phyloP scores from a whole-genome alignment of 805 yeast genomes.

The Cyberlindnera amylophila region DNA sequence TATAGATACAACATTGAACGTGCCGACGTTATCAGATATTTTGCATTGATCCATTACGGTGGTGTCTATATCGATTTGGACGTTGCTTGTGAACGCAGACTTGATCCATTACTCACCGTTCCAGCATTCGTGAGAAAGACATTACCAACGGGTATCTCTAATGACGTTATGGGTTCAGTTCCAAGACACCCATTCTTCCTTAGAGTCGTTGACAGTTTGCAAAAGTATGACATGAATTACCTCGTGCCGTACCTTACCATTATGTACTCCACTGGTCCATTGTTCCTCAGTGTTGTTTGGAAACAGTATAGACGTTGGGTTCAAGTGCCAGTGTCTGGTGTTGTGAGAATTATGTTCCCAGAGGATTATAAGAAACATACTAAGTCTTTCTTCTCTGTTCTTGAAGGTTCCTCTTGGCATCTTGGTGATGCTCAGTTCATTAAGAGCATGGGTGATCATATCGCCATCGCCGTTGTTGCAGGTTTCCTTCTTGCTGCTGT shows the following conservation, averaged over 20 bases:
- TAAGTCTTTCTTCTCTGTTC: conserved; percentile 65
- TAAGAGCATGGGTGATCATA: conserved; percentile 69
- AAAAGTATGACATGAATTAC: conserved; percentile 67
- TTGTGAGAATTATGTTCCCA: conserved; percentile 68
- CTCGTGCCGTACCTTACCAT: conserved; percentile 84
- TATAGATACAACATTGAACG: conserved; percentile 82
- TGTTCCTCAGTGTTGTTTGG: conserved; percentile 83
- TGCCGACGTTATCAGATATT: conserved; percentile 89
- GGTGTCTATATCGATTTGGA: conserved; percentile 90
- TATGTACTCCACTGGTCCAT: conserved; percentile 91
- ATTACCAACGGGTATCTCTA: conserved; percentile 84
- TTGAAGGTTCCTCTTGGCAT: conserved; percentile 92
- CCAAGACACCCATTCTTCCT: conserved; percentile 84
- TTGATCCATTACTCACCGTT: conserved; percentile 76
- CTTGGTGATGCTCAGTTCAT: conserved; percentile 79
- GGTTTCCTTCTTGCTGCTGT: conserved; percentile 60
- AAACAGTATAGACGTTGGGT: conserved; percentile 78
- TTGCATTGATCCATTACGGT: conserved; percentile 77
- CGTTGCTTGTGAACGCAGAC: conserved; percentile 74
- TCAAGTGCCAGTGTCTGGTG: conserved; percentile 60
- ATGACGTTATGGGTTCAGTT: conserved; percentile 88
- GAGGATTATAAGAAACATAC: conserved; percentile 61
- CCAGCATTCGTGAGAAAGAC: conserved; percentile 89
- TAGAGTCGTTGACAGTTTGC: conserved; percentile 61
- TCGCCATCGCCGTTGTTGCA: conserved; percentile 62